Base-by-base conservation (phyloP, 2,329 filamentous ascomycete genomes). In the Chlorencoelia australis region DNA sequence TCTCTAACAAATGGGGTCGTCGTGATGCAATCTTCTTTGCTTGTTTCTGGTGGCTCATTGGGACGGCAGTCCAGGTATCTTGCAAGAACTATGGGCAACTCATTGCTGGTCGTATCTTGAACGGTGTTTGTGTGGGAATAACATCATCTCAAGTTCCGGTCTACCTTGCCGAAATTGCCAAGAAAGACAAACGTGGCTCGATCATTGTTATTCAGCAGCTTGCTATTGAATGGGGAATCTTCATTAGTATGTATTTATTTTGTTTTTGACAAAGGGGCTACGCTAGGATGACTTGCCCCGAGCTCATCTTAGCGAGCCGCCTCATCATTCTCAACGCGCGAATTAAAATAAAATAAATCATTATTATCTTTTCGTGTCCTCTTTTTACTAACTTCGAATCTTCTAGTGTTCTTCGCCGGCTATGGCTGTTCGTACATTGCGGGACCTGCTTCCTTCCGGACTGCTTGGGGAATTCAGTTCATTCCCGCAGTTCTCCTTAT, bases 191-290 rank as follows among this genome's bases (percentile, higher is more conserved):
- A 46, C 68, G 78, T 42, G 78, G 78, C 7, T 68, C 73, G 18
- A 64, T 86, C 20, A 76, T 86, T 13, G 74, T 78, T 30, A 69
- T 74, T 24, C 79, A 85, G 55, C 80, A 85, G 52, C 79, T 46
- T 65, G 78, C 79, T 17, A 84, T 87, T 42, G 82, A 81, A 44
- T 82, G 68, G 68, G 77, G 73, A 45, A 79, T 39, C 11, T 30
- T 39, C 20, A 30, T 80, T 46, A n/a, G n/a, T n/a, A 80, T 80
- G 73, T 82, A 79, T 63, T 78, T 75, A n/a, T n/a, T n/a, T n/a
- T n/a, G n/a, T n/a, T n/a, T n/a, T n/a, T n/a, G n/a, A n/a, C n/a
- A n/a, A n/a, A n/a, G n/a, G n/a, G n/a, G n/a, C n/a, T n/a, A n/a
- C n/a, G n/a, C n/a, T n/a, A n/a, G n/a, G n/a, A n/a, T n/a, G n/a